phyloP scores from a whole-genome alignment of 495 filamentous ascomycete genomes.

The Baudoinia panamericana region DNA sequence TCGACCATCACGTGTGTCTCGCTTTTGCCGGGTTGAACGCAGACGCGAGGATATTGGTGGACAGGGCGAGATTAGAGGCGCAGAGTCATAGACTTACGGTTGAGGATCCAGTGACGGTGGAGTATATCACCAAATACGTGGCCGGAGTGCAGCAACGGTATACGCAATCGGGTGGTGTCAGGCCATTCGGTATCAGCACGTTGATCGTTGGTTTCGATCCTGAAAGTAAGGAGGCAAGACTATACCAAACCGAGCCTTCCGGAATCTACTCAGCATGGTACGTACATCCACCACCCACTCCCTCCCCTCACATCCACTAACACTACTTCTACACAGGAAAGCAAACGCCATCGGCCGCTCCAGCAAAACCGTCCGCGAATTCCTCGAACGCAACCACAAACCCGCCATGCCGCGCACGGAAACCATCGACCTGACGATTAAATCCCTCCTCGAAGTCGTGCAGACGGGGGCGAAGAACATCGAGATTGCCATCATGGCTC shows the following conservation, averaged over 20 bases:
- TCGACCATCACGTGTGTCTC: conserved; percentile 91
- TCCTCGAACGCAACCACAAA: conserved; percentile 96
- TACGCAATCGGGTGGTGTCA: conserved; percentile 92
- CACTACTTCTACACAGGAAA: conserved; percentile 52
- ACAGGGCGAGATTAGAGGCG: conserved; percentile 92
- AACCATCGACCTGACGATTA: conserved; percentile 94
- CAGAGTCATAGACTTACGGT: conserved; percentile 97
- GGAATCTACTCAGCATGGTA: conserved; percentile 98
- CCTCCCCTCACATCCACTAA: conserved; percentile 5
- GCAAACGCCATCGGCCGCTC: conserved; percentile 97
- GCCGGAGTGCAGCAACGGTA: conserved; percentile 96
- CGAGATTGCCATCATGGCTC: conserved; percentile 96
- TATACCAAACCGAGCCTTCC: conserved; percentile 96
- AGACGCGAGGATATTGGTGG: conserved; percentile 91
- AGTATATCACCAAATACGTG: conserved; percentile 98
- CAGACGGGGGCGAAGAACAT: conserved; percentile 99
- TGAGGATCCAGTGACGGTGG: conserved; percentile 91
- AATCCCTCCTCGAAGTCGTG: conserved; percentile 93
- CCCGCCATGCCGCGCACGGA: conserved; percentile 90
- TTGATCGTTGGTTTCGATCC: conserved; percentile 95
- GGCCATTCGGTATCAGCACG: conserved; percentile 95
- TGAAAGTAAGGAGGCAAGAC: conserved; percentile 65
- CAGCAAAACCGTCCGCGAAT: conserved; percentile 96
- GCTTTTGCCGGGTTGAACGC: conserved; percentile 95
- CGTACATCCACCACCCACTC: conserved; percentile 23